Percentiles rank a stretch among this genome's conserved stretches.
These are phyloP conservation scores for Dactylonectria estremocensis DNA, from an alignment of 2,329 filamentous ascomycete species.

Conservation along the genomic window DNA sequence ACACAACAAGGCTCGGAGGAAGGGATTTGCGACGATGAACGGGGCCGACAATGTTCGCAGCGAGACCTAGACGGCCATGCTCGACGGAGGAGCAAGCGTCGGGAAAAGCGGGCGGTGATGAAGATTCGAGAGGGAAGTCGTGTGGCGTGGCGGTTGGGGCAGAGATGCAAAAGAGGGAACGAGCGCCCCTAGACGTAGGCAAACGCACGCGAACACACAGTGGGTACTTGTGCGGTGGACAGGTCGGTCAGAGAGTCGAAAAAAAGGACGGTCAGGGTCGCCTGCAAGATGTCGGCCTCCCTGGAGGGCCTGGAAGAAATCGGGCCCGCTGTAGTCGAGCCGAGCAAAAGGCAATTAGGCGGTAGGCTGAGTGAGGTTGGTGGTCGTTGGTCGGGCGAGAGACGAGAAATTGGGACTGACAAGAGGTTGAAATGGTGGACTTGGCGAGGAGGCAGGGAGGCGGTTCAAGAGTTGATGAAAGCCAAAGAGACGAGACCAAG, in stretches of 20 bases:
- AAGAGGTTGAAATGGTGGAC: constrained; percentile 26
- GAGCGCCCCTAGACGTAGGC: constrained; percentile 45
- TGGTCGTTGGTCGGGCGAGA: background rate
- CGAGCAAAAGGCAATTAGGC: constrained; percentile 3
- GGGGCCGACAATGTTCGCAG: constrained; percentile 7
- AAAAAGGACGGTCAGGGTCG: constrained; percentile 46
- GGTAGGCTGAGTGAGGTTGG: constrained; percentile 2
- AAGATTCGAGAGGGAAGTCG: constrained; percentile 36
- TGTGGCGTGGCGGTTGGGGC: constrained; percentile 43
- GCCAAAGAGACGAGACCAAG: constrained; percentile 32
- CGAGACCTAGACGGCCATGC: constrained; percentile 29
- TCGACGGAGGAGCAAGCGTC: constrained; percentile 31
- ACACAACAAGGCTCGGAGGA: constrained; percentile 28
- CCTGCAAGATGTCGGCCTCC: constrained; percentile 35
- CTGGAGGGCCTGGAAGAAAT: constrained; percentile 31
- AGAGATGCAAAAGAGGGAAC: constrained; percentile 43
- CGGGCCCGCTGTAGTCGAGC: constrained; percentile 13
- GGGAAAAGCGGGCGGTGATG: constrained; percentile 38
- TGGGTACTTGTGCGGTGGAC: constrained; percentile 39
- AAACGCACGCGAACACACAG: constrained; percentile 42
- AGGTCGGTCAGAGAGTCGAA: constrained; percentile 42
- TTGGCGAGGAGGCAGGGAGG: constrained; percentile 34
- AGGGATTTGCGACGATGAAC: constrained; percentile 5
- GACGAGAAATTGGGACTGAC: constrained; percentile 19
- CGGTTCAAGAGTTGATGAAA: constrained; percentile 31